phyloP scores from a whole-genome alignment of 1,284 basidiomycete species.

The Fomitopsis palustris region DNA sequence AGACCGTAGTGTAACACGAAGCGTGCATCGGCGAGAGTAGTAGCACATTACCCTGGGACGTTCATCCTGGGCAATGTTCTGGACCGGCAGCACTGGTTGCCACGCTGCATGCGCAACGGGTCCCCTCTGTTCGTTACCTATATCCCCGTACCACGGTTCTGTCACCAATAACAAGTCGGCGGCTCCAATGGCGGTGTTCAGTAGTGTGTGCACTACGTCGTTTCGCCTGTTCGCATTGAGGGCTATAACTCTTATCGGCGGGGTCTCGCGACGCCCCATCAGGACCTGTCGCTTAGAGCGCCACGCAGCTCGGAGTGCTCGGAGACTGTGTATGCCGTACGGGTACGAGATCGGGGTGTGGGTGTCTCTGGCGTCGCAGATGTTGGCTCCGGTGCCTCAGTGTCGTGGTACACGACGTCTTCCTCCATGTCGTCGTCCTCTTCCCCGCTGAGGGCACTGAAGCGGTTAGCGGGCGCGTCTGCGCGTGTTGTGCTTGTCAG shows the following conservation, averaged over 20 bases:
- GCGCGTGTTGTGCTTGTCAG: background rate
- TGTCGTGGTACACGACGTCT: background rate
- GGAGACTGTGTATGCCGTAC: background rate
- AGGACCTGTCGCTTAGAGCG: background rate
- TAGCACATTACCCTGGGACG: background rate
- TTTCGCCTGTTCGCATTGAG: background rate
- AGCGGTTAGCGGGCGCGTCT: background rate
- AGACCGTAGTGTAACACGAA: background rate
- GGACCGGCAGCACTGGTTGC: background rate
- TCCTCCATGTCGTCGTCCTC: background rate
- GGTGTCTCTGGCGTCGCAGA: background rate
- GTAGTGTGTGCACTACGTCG: background rate
- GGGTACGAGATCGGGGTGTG: background rate
- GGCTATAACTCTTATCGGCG: background rate
- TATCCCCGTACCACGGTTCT: background rate
- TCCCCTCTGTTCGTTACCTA: background rate
- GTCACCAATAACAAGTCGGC: background rate
- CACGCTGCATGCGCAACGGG: background rate
- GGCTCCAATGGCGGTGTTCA: background rate
- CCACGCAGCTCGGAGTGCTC: background rate
- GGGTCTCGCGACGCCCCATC: background rate
- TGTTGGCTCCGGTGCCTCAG: background rate
- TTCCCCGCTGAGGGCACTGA: background rate
- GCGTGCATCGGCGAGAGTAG: background rate
- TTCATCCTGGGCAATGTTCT: background rate